Percentiles rank a stretch among this genome's conserved stretches.
Evolutionary conservation across 1,284 basidiomycete species (phyloP).

Genomic region (Mycosarcoma maydis): DNA sequence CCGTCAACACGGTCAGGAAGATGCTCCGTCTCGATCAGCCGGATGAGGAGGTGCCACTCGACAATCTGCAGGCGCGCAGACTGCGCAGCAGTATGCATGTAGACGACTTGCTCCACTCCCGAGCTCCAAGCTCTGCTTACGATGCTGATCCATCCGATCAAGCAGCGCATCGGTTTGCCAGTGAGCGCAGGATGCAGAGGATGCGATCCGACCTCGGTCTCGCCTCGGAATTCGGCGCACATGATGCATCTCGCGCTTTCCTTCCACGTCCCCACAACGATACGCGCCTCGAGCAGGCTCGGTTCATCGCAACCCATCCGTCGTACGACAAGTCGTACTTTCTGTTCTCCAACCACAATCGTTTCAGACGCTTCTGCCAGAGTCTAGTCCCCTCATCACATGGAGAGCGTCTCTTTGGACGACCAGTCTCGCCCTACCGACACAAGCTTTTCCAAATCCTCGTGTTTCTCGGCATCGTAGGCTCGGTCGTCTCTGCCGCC

Average conservation of each 20-base stretch:
- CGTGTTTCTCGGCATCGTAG: conserved; percentile 81
- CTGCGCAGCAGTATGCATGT: conserved; percentile 52
- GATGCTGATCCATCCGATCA: conserved; percentile 46
- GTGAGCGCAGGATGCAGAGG: conserved; percentile 74
- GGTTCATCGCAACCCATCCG: conserved; percentile 88
- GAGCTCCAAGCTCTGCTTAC: conserved; percentile 11
- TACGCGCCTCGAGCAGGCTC: conserved; percentile 81
- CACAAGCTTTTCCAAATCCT: conserved; percentile 80
- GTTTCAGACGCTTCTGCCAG: conserved; percentile 82
- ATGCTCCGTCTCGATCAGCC: conserved; percentile 71
- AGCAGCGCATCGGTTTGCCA: conserved; percentile 70
- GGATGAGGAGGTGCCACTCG: conserved; percentile 74
- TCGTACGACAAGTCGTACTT: conserved; percentile 91
- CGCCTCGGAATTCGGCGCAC: conserved; percentile 15
- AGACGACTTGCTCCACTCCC: conserved; percentile 32
- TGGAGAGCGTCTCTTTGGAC: conserved; percentile 77
- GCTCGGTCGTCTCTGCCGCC: conserved; percentile 83
- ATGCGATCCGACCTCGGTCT: conserved; percentile 64
- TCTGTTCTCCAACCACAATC: conserved; percentile 84
- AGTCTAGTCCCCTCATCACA: conserved; percentile 82
- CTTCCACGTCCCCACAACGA: conserved; percentile 72
- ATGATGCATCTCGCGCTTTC: conserved; percentile 49
- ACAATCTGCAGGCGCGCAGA: conserved; percentile 61
- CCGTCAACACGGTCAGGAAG: conserved; percentile 44
- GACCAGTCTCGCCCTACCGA: conserved; percentile 68